These are phyloP conservation scores for Mycogone perniciosa DNA, from an alignment of 2,329 filamentous ascomycete species.

Conservation along the genomic window DNA sequence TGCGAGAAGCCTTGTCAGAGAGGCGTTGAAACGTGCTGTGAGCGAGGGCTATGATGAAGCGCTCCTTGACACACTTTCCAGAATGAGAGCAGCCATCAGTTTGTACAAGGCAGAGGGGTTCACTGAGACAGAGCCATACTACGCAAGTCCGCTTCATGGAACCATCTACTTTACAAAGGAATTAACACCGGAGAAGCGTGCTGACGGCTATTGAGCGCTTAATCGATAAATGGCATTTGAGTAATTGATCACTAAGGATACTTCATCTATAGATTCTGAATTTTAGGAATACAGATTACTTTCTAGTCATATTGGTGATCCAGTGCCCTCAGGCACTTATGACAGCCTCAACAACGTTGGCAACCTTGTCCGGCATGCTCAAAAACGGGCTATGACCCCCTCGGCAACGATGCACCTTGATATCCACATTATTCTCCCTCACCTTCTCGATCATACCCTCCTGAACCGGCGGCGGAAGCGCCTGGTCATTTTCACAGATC, in stretches of 20 bases:
- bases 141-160: slow-evolving; percentile 18
- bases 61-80: slow-evolving; percentile 20
- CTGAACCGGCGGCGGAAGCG: background rate
- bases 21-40: slow-evolving; percentile 13
- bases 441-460: background rate
- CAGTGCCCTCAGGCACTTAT: background rate
- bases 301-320: background rate
- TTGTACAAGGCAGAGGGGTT: slow-evolving; percentile 23
- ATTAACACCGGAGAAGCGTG: too few species aligned
- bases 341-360: background rate
- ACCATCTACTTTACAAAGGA: slow-evolving; percentile 16
- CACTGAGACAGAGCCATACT: slow-evolving; percentile 15
- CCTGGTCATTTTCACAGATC: slow-evolving; percentile 3
- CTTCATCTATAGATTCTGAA: too few species aligned
- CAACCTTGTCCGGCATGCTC: slow-evolving; percentile 3
- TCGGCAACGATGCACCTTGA: background rate
- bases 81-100: slow-evolving; percentile 19
- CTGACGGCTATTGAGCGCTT: slow-evolving; percentile 5
- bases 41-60: slow-evolving; percentile 18
- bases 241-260: too few species aligned
- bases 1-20: slow-evolving; percentile 16
- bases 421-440: background rate
- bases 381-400: slow-evolving; percentile 6
- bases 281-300: too few species aligned
- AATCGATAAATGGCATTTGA: background rate